Percentiles rank a stretch among this genome's conserved stretches.
phyloP scores from a whole-genome alignment of 768 basidiomycete genomes.

The Auriscalpium vulgare region DNA sequence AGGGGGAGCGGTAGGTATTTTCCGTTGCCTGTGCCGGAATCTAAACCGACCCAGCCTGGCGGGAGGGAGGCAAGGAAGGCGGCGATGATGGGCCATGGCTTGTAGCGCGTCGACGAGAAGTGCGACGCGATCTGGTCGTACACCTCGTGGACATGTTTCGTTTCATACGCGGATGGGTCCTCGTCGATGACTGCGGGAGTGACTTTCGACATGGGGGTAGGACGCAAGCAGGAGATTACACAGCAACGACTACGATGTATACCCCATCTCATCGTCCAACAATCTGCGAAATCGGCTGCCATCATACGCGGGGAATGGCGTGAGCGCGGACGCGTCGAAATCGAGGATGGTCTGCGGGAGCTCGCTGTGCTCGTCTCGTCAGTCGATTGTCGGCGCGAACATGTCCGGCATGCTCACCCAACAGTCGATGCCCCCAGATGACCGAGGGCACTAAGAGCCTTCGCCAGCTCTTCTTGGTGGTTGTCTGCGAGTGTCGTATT shows the following conservation, averaged over 20 bases:
- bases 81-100: slow-evolving; percentile 90
- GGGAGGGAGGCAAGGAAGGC: slow-evolving; percentile 65
- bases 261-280: slow-evolving; percentile 78
- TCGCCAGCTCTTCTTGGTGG: slow-evolving; percentile 87
- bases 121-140: slow-evolving; percentile 83
- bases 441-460: slow-evolving; percentile 47
- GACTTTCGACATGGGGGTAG: slow-evolving; percentile 1
- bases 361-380: slow-evolving; percentile 27
- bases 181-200: slow-evolving; percentile 31
- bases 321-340: slow-evolving; percentile 37
- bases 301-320: slow-evolving; percentile 63
- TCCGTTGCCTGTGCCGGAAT: slow-evolving; percentile 95
- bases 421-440: slow-evolving; percentile 52
- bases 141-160: slow-evolving; percentile 68
- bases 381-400: background rate
- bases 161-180: slow-evolving; percentile 56
- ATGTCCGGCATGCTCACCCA: slow-evolving; percentile 36
- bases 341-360: slow-evolving; percentile 46
- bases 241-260: too few relatives aligned
- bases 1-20: slow-evolving; percentile 83
- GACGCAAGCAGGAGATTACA: slow-evolving; percentile 7
- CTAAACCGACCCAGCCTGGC: slow-evolving; percentile 79
- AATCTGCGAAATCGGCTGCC: slow-evolving; percentile 56
- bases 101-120: slow-evolving; percentile 86
- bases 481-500: slow-evolving; percentile 86